phyloP scores from a whole-genome alignment of 1,139 yeast species.

The Protomyces pachydermus region DNA sequence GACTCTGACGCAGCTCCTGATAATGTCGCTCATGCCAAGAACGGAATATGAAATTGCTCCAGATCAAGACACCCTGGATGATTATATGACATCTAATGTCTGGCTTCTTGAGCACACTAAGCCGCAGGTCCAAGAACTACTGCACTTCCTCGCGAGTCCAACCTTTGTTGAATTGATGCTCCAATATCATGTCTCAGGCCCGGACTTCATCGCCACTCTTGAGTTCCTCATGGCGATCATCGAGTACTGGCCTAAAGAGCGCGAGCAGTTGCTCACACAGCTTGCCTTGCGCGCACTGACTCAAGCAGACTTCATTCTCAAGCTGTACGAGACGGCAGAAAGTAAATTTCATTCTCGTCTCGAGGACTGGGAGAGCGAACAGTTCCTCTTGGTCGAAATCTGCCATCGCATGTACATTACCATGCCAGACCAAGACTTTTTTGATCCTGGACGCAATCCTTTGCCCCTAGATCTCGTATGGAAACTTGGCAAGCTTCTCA shows the following conservation, averaged over 20 bases:
- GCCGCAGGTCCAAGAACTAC: background rate
- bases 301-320: slow-evolving; percentile 1
- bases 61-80: background rate
- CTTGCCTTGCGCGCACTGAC: background rate
- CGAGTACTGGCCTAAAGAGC: background rate
- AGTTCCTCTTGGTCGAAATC: slow-evolving; percentile 24
- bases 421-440: slow-evolving; percentile 30
- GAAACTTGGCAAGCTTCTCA: background rate
- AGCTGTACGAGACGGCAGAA: background rate
- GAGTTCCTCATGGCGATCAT: background rate
- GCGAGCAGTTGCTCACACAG: background rate
- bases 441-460: slow-evolving; percentile 13
- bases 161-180: background rate
- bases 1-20: background rate
- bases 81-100: background rate
- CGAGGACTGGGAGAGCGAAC: background rate
- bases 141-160: background rate
- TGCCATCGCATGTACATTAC: slow-evolving; percentile 28
- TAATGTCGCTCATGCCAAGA: background rate
- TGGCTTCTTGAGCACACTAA: background rate
- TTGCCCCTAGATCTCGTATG: background rate
- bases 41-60: background rate
- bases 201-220: too few species aligned
- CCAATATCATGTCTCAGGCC: background rate
- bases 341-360: background rate